phyloP scores from a whole-genome alignment of 2,329 filamentous ascomycete species.

The Aspergillus sp. region DNA sequence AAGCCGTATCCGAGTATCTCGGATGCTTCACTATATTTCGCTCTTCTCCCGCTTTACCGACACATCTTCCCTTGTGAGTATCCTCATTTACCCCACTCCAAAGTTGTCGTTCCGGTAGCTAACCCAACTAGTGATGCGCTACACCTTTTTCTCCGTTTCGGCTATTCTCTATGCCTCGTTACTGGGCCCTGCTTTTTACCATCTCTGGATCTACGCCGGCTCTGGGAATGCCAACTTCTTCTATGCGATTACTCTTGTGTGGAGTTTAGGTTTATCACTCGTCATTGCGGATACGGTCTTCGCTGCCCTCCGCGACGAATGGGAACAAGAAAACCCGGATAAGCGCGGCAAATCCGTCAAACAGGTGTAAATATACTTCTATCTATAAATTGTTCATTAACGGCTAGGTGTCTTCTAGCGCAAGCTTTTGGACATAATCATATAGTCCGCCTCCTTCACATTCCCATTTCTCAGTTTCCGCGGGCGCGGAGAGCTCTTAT shows the following conservation, averaged over 20 bases:
- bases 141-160: constrained; percentile 81
- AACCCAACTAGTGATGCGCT: constrained; percentile 71
- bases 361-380: constrained; percentile 63
- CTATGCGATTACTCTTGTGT: constrained; percentile 98
- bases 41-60: constrained; percentile 78
- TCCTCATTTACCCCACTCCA: neutral
- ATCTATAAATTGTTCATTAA: neutral
- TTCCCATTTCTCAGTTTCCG: constrained; percentile 50
- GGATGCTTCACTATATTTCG: constrained; percentile 83
- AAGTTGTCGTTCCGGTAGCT: constrained; percentile 18
- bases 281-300: constrained; percentile 86
- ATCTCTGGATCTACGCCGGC: constrained; percentile 97
- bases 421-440: constrained; percentile 53
- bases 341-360: constrained; percentile 83
- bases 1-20: constrained; percentile 95
- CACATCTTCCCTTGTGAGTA: constrained; percentile 79
- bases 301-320: constrained; percentile 85
- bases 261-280: constrained; percentile 86
- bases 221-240: constrained; percentile 99
- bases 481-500: constrained; percentile 54
- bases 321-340: constrained; percentile 88
- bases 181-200: constrained; percentile 90
- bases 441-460: constrained; percentile 51
- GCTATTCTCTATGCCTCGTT: constrained; percentile 84
- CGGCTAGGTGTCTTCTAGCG: neutral